These are phyloP conservation scores for Cercospora zeina DNA, from an alignment of 2,329 filamentous ascomycete species.

Conservation along the genomic window DNA sequence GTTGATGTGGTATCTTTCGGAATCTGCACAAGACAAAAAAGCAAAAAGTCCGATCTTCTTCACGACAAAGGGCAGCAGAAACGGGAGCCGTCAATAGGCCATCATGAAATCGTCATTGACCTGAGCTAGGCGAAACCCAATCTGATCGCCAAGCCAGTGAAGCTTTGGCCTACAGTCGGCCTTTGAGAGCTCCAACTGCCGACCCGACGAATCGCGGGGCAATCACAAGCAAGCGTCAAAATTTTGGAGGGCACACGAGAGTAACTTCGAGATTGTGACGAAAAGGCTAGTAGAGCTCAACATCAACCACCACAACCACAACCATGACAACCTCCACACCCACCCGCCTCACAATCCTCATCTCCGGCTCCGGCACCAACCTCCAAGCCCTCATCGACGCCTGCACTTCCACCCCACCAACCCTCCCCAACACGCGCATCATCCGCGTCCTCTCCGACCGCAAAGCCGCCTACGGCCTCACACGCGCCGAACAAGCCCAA, in stretches of 20 bases:
- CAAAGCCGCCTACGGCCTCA: constrained; percentile 64
- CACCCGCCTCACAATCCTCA: constrained; percentile 44
- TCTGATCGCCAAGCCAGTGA: constrained; percentile 9
- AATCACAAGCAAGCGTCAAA: constrained; percentile 10
- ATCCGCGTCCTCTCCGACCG: constrained; percentile 66
- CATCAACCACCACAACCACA: neutral
- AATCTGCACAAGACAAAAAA: constrained; percentile 3
- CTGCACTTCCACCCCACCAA: constrained; percentile 41
- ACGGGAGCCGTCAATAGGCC: neutral
- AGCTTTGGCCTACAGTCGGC: constrained; percentile 3
- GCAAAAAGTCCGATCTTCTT: constrained; percentile 5
- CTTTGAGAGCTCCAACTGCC: neutral
- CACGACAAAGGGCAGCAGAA: neutral
- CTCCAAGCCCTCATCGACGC: constrained; percentile 74
- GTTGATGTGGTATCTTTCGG: constrained; percentile 8
- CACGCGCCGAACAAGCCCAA: constrained; percentile 58
- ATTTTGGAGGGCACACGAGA: constrained; percentile 14
- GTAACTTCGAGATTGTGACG: neutral
- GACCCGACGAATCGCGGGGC: neutral
- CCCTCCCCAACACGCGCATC: constrained; percentile 56
- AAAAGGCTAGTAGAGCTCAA: neutral
- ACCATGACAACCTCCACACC: constrained; percentile 18
- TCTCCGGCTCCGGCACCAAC: constrained; percentile 74
- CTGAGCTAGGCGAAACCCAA: neutral
- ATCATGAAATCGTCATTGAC: constrained; percentile 15